Evolutionary conservation across 2,329 filamentous ascomycete genomes (phyloP), one percentile per base, ranked within the genome.

Genomic region (Fusarium proliferatum): DNA sequence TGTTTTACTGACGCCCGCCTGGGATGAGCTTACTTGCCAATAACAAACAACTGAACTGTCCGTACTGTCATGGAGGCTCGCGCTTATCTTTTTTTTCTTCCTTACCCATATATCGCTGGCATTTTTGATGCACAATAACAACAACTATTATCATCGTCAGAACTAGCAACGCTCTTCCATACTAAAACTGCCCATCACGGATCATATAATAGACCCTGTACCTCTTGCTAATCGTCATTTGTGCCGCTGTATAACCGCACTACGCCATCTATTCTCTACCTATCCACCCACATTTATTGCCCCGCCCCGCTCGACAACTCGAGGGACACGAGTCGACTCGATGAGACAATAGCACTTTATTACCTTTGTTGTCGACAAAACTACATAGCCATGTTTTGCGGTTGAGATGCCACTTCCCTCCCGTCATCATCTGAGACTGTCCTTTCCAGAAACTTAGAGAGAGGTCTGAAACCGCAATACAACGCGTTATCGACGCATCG

Each of bases 301-400:
- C 71, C 71, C 71, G 64, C 71, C 68, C 64, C 49, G 58, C 69
- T 38, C 63, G 48, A 67, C 71, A 52, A 55, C 58, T 58, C 38
- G 38, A 62, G 52, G 53, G 63, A 65, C 36, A 71, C 49, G 64
- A 55, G 56, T 61, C 45, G 64, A 55, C 57, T 65, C 36, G 42
- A 69, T 68, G 59, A 65, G 63, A 69, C 61, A 59, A 57, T 60
- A 61, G 51, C 55, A 53, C 51, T 69, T 67, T 62, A 41, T 59
- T 66, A 41, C 57, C 59, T 60, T 61, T 62, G 30, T 49, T 58
- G 26, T 52, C 52, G 42, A 59, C 46, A 43, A 48, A 61, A 51
- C 34, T 51, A 55, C 34, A 39, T 30, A 59, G 28, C 17, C 23
- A 21, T 66, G 26, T 55, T 57, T 30, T 45, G 39, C 49, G 42